phyloP scores from a whole-genome alignment of 2,329 filamentous ascomycete species.

The Colletotrichum coccodes region DNA sequence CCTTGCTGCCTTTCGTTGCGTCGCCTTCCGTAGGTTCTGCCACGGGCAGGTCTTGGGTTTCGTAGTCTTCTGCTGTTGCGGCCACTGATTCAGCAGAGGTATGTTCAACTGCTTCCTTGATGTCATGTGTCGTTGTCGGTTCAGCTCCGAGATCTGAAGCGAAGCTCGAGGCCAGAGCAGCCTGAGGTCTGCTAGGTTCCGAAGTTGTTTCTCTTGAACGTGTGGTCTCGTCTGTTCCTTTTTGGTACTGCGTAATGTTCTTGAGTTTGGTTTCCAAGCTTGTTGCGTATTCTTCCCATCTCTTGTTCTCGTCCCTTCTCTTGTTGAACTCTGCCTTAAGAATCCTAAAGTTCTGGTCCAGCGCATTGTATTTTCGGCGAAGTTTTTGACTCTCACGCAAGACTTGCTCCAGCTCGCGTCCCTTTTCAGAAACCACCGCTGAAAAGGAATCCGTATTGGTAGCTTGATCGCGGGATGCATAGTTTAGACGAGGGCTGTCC shows the following conservation, averaged over 20 bases:
- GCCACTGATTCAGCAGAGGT: not conserved
- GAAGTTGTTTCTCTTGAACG: not conserved
- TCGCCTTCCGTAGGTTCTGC: constrained; percentile 4
- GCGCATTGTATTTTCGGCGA: constrained; percentile 50
- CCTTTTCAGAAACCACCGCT: not conserved
- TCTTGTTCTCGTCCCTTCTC: constrained; percentile 52
- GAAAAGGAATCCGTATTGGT: constrained; percentile 16
- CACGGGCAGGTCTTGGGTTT: not conserved
- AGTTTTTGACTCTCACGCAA: constrained; percentile 41
- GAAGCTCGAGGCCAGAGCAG: constrained; percentile 16
- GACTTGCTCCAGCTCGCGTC: not conserved
- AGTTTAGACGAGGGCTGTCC: constrained; percentile 2
- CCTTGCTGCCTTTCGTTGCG: constrained; percentile 13
- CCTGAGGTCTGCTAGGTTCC: constrained; percentile 16
- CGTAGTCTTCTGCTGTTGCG: not conserved
- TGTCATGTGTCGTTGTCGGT: not conserved
- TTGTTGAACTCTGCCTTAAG: constrained; percentile 51
- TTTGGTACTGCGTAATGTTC: constrained; percentile 51
- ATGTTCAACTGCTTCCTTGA: not conserved
- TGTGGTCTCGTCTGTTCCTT: constrained; percentile 23
- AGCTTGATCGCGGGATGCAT: constrained; percentile 8
- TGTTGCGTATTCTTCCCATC: constrained; percentile 58
- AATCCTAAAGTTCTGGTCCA: constrained; percentile 53
- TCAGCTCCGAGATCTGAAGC: constrained; percentile 18
- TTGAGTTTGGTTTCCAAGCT: constrained; percentile 54